These are phyloP conservation scores for Alternaria incomplexa DNA, from an alignment of 2,329 filamentous ascomycete genomes.

Conservation along the genomic window DNA sequence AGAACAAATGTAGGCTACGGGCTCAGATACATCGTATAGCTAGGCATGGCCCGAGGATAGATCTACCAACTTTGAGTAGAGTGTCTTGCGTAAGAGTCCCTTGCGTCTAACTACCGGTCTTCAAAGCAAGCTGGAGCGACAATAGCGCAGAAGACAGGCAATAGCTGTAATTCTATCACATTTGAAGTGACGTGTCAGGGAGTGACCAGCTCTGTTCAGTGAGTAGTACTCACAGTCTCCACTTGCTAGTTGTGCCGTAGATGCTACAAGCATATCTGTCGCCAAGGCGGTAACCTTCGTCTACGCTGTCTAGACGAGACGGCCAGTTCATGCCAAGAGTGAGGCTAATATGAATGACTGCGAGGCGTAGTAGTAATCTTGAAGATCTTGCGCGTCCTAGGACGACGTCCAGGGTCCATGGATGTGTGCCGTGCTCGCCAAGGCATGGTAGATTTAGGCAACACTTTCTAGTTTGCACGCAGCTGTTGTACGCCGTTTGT, in stretches of 20 bases:
- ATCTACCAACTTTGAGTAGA: background rate
- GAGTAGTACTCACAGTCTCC: background rate
- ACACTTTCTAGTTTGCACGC: background rate
- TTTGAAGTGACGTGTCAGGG: background rate
- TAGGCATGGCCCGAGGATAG: background rate
- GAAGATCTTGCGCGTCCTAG: background rate
- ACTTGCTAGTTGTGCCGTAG: background rate
- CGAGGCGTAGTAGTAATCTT: background rate
- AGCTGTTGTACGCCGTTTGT: background rate
- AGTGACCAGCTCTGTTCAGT: background rate
- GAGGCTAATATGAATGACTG: constrained; percentile 9
- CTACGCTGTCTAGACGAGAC: constrained; percentile 12
- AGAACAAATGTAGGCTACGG: constrained; percentile 18
- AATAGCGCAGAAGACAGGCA: background rate
- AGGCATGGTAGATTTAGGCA: background rate
- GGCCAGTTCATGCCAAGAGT: constrained; percentile 1
- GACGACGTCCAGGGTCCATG: background rate
- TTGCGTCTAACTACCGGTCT: background rate
- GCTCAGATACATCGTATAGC: constrained; percentile 18
- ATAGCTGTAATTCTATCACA: background rate
- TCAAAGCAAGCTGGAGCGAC: background rate
- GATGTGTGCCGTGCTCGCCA: background rate
- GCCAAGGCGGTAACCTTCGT: constrained; percentile 12
- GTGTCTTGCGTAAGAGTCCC: background rate
- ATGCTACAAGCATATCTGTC: background rate